A percentile compares a stretch with the other conserved stretches of the same genome.
Evolutionary conservation across 352 stramenopile genomes (phyloP).

Genomic region (Globisporangium iwayamae): DNA sequence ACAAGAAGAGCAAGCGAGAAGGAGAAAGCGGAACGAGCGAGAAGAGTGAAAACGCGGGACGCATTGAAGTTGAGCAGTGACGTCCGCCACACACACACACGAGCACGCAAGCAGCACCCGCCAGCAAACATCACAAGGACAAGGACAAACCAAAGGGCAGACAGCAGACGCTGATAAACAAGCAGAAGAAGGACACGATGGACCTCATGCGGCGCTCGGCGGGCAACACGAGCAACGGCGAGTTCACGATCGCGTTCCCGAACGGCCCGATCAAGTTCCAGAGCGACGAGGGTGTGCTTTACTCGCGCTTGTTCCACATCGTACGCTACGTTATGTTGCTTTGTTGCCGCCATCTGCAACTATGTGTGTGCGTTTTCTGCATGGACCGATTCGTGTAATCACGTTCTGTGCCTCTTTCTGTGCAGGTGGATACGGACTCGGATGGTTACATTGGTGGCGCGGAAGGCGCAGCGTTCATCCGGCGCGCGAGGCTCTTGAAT

Average conservation of each 20-base stretch:
- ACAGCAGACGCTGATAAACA: too few relatives aligned
- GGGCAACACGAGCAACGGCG: slow-evolving; percentile 29
- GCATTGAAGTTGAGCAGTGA: slow-evolving; percentile 11
- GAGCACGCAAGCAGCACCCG: background rate
- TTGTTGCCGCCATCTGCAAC: background rate
- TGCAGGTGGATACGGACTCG: slow-evolving; percentile 69
- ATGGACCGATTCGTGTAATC: background rate
- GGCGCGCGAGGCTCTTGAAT: slow-evolving; percentile 71
- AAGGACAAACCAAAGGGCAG: background rate
- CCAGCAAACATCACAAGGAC: background rate
- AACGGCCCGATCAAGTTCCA: slow-evolving; percentile 86
- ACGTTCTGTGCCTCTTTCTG: background rate
- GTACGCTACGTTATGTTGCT: slow-evolving; percentile 26
- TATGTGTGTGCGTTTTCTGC: background rate
- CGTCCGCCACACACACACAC: background rate
- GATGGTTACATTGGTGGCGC: slow-evolving; percentile 73
- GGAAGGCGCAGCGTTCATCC: slow-evolving; percentile 80
- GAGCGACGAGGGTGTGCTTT: slow-evolving; percentile 77
- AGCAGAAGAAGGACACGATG: background rate
- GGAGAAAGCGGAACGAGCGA: too few relatives aligned
- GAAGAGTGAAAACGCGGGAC: background rate
- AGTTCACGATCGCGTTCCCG: slow-evolving; percentile 79
- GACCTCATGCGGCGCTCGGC: slow-evolving; percentile 20
- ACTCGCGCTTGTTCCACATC: slow-evolving; percentile 81
- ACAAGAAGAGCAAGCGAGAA: background rate